Conservation (phyloP, 441 rosid species). For the Pelargonium citronellum region DNA sequence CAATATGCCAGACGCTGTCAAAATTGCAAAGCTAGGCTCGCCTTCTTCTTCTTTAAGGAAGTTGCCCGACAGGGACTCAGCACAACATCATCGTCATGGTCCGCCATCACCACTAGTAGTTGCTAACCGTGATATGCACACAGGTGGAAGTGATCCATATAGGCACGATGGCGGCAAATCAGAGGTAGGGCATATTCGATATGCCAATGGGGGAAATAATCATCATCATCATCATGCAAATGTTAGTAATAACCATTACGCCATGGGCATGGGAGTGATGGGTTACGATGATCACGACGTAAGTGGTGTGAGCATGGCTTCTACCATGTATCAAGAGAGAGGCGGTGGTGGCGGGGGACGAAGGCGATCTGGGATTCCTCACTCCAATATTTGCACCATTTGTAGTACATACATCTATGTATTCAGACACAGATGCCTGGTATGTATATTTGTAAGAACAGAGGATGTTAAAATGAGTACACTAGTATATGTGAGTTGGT, state of each 20-base stretch:
- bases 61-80: constrained; percentile 28
- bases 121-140: too few species aligned
- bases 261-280: constrained; percentile 13
- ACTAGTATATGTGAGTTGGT: too few species aligned
- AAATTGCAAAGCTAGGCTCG: constrained; percentile 18
- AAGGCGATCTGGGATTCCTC: constrained; percentile 60
- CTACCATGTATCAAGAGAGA: constrained; percentile 22
- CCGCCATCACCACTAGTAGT: too few species aligned
- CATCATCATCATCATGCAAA: too few species aligned
- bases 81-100: not conserved
- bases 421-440: constrained; percentile 60
- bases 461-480: not conserved
- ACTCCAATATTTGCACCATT: constrained; percentile 59
- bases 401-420: constrained; percentile 50
- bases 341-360: constrained; percentile 31
- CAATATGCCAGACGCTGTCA: not conserved
- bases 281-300: constrained; percentile 29
- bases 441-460: constrained; percentile 13
- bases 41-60: constrained; percentile 17
- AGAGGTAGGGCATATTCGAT: too few species aligned
- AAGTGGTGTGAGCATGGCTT: constrained; percentile 39
- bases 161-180: too few species aligned
- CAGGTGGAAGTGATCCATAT: too few species aligned
- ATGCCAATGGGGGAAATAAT: too few species aligned
- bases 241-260: too few species aligned